phyloP scores from a whole-genome alignment of 2,329 filamentous ascomycete genomes.

The Fusarium nurragi region DNA sequence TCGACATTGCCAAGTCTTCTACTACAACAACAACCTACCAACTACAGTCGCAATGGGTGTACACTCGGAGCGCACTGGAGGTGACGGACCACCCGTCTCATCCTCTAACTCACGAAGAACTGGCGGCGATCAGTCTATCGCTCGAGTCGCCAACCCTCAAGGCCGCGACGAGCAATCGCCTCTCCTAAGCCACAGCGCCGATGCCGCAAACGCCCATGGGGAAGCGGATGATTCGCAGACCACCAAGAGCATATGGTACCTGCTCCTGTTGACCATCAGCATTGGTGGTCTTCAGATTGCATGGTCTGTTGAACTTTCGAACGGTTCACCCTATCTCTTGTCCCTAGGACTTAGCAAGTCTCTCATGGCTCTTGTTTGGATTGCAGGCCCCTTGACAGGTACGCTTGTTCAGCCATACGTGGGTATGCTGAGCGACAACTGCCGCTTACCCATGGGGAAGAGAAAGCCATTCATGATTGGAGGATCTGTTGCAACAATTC shows the following conservation, averaged over 20 bases:
- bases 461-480: slow-evolving; percentile 83
- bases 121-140: slow-evolving; percentile 25
- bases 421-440: slow-evolving; percentile 83
- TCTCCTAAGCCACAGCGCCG: slow-evolving; percentile 38
- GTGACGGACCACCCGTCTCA: slow-evolving; percentile 8
- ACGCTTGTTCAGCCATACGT: slow-evolving; percentile 84
- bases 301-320: slow-evolving; percentile 94
- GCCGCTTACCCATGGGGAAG: slow-evolving; percentile 77
- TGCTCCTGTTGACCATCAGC: slow-evolving; percentile 85
- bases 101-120: slow-evolving; percentile 18
- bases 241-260: slow-evolving; percentile 85
- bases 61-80: slow-evolving; percentile 13
- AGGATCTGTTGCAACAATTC: slow-evolving; percentile 72
- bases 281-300: slow-evolving; percentile 92
- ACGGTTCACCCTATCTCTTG: slow-evolving; percentile 85
- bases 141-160: slow-evolving; percentile 24
- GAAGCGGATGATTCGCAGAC: slow-evolving; percentile 57
- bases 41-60: slow-evolving; percentile 23
- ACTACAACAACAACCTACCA: slow-evolving; percentile 6
- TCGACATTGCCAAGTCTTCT: slow-evolving; percentile 10
- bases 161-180: slow-evolving; percentile 46
- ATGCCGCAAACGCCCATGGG: slow-evolving; percentile 10
- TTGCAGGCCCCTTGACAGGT: slow-evolving; percentile 81
- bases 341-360: slow-evolving; percentile 86
- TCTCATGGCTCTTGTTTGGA: slow-evolving; percentile 85